Evolutionary conservation across 2,329 filamentous ascomycete species (phyloP).

Genomic region (Penicillium sp.): DNA sequence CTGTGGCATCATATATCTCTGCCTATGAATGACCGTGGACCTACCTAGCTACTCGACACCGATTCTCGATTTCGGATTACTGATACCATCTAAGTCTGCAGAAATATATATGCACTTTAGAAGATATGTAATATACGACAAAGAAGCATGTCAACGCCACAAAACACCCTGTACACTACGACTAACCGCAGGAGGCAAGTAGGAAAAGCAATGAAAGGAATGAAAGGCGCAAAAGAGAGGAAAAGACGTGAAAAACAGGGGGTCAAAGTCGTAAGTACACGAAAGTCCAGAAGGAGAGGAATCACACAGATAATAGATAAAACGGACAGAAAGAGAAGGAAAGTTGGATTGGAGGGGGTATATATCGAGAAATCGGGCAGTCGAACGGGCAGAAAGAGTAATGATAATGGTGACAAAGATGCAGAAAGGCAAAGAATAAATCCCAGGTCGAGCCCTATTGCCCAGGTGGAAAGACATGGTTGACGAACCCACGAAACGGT

Average conservation of each 20-base stretch:
- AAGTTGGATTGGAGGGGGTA: slow-evolving; percentile 23
- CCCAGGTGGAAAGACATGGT: background rate
- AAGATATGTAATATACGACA: slow-evolving; percentile 4
- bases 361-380: slow-evolving; percentile 19
- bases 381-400: background rate
- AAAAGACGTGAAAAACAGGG: background rate
- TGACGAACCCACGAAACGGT: background rate
- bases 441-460: background rate
- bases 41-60: background rate
- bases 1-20: background rate
- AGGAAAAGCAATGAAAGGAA: slow-evolving; percentile 1
- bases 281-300: slow-evolving; percentile 14
- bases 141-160: slow-evolving; percentile 2
- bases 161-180: slow-evolving; percentile 17
- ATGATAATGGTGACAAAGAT: slow-evolving; percentile 14
- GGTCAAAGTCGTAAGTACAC: slow-evolving; percentile 22
- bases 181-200: background rate
- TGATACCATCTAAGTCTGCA: background rate
- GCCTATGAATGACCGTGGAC: background rate
- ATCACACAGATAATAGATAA: slow-evolving; percentile 15
- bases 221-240: background rate
- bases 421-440: background rate
- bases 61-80: background rate
- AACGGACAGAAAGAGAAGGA: slow-evolving; percentile 4
- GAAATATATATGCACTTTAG: background rate